Evolutionary conservation across 352 stramenopile species (phyloP).

Genomic region (Phytophthora sojae): DNA sequence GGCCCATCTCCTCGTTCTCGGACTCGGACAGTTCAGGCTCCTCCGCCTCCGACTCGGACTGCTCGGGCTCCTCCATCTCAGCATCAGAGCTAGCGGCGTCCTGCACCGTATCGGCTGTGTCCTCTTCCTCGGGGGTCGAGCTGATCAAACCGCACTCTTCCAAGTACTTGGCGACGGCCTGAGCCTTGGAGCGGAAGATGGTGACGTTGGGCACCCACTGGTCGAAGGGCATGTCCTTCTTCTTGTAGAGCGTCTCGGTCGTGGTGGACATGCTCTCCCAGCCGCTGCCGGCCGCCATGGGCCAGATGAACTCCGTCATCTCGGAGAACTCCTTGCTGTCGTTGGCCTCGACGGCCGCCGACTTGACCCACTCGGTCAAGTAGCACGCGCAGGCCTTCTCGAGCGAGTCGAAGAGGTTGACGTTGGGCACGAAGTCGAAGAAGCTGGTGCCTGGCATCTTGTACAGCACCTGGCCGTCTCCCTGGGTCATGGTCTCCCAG

Average conservation of each 20-base stretch:
- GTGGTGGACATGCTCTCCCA: conserved; percentile 66
- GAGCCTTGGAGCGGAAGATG: conserved; percentile 73
- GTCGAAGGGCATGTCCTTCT: conserved; percentile 70
- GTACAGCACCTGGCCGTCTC: conserved; percentile 63
- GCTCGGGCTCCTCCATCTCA: conserved; percentile 36
- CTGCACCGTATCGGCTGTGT: background rate
- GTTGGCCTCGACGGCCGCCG: conserved; percentile 1
- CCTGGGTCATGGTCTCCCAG: conserved; percentile 71
- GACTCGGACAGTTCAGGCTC: conserved; percentile 23
- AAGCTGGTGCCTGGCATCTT: conserved; percentile 75
- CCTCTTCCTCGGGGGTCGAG: conserved; percentile 6
- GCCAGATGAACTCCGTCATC: conserved; percentile 67
- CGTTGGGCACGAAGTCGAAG: conserved; percentile 72
- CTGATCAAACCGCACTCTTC: conserved; percentile 37
- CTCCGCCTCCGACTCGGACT: conserved; percentile 27
- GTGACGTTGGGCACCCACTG: conserved; percentile 79
- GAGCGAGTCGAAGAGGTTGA: conserved; percentile 83
- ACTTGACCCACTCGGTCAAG: conserved; percentile 50
- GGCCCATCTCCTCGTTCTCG: conserved; percentile 16
- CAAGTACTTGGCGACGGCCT: conserved; percentile 73
- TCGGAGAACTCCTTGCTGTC: conserved; percentile 34
- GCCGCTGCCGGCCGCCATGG: conserved; percentile 53
- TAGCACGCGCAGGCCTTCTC: conserved; percentile 64
- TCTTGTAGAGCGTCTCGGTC: conserved; percentile 69
- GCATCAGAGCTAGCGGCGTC: conserved; percentile 28